A percentile compares a stretch with the other conserved stretches of the same genome.
These are phyloP conservation scores for Clavaria fumosa DNA, from an alignment of 768 basidiomycete genomes.

Conservation along the genomic window DNA sequence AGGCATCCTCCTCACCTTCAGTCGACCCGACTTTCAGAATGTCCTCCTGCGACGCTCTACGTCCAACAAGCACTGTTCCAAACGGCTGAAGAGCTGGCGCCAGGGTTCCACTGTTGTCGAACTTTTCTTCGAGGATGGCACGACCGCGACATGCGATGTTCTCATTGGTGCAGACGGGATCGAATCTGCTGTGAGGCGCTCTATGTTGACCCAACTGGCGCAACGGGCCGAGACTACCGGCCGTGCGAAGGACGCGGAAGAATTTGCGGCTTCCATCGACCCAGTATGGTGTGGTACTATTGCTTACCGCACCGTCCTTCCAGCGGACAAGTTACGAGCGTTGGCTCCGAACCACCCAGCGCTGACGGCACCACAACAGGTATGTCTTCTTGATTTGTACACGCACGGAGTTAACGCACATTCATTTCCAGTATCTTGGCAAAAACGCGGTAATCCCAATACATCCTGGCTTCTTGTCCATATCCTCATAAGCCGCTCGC, in stretches of 20 bases:
- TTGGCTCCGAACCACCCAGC: slow-evolving; percentile 32
- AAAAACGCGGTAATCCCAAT: slow-evolving; percentile 23
- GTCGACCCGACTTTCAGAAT: slow-evolving; percentile 53
- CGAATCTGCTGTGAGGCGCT: slow-evolving; percentile 2
- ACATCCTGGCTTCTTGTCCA: neutral
- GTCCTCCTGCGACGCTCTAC: slow-evolving; percentile 33
- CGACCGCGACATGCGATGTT: slow-evolving; percentile 42
- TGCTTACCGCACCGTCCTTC: slow-evolving; percentile 46
- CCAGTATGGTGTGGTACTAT: slow-evolving; percentile 44
- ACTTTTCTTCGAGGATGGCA: slow-evolving; percentile 47
- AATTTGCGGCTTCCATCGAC: slow-evolving; percentile 28
- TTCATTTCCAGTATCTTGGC: slow-evolving; percentile 37
- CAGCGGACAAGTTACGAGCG: slow-evolving; percentile 29
- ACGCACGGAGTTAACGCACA: neutral
- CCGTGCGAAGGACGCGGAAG: slow-evolving; percentile 7
- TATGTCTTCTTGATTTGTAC: slow-evolving; percentile 13
- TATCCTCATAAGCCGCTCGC: neutral
- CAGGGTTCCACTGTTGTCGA: slow-evolving; percentile 30
- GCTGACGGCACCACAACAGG: slow-evolving; percentile 33
- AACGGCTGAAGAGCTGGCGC: slow-evolving; percentile 41
- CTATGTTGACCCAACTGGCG: slow-evolving; percentile 1
- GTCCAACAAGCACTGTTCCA: slow-evolving; percentile 34
- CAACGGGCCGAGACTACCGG: neutral
- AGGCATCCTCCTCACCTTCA: slow-evolving; percentile 28
- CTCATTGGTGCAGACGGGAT: slow-evolving; percentile 47